Evolutionary conservation across 371 early-diverging fungal genomes (phyloP).

Genomic region (Mucor racemosus): DNA sequence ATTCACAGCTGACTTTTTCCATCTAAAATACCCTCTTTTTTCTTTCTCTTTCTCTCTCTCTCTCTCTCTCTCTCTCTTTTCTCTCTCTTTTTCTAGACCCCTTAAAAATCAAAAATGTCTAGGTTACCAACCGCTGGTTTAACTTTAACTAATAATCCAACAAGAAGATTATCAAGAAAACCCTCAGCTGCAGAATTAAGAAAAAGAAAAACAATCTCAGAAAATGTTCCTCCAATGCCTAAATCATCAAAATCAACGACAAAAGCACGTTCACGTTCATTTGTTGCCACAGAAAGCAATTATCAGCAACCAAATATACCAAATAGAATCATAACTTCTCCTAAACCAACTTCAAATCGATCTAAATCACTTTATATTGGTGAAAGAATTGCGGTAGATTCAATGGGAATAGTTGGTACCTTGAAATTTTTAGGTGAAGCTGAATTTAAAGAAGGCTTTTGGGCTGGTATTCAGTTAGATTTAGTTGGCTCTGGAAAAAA

Average conservation of each 20-base stretch:
- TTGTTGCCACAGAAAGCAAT: conserved; percentile 2
- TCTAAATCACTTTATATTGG: conserved; percentile 41
- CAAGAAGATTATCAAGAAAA: conserved; percentile 20
- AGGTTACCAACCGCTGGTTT: conserved; percentile 28
- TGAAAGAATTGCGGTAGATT: conserved; percentile 73
- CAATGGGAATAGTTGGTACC: conserved; percentile 71
- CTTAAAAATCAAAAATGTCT: conserved; percentile 23
- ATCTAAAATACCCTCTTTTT: conserved; percentile 1
- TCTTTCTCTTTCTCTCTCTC: not conserved
- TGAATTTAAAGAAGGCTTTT: conserved; percentile 71
- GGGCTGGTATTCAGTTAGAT: conserved; percentile 84
- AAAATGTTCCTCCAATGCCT: conserved; percentile 25
- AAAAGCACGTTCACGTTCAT: conserved; percentile 30
- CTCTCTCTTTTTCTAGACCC: conserved; percentile 6
- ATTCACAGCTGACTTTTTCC: conserved; percentile 8
- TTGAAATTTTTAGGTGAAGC: conserved; percentile 78
- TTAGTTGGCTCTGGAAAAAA: conserved; percentile 74
- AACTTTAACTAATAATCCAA: conserved; percentile 8
- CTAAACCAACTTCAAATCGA: conserved; percentile 5
- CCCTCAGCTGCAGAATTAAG: conserved; percentile 25
- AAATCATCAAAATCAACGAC: conserved; percentile 19
- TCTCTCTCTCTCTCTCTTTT: not conserved
- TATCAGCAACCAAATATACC: conserved; percentile 10
- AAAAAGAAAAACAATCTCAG: conserved; percentile 29
- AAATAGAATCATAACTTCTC: conserved; percentile 10